A percentile compares a stretch with the other conserved stretches of the same genome.
These are phyloP conservation scores for Neurospora sp. DNA, from an alignment of 495 filamentous ascomycete genomes.

Conservation along the genomic window DNA sequence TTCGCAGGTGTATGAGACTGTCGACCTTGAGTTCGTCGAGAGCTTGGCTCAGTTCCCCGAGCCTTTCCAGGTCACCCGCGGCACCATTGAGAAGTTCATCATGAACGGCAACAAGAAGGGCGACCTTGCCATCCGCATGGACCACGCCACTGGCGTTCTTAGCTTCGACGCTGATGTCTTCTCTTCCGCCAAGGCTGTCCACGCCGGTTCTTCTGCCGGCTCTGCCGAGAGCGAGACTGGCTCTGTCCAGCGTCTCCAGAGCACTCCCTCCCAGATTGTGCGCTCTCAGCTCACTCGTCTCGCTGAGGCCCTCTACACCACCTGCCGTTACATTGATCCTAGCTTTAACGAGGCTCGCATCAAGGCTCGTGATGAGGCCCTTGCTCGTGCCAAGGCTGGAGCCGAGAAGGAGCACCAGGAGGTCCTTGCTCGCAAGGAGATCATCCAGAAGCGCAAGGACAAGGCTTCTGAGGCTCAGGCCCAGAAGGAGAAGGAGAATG, in stretches of 20 bases:
- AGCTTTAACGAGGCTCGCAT: conserved; percentile 69
- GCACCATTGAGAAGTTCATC: conserved; percentile 98
- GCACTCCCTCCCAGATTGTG: conserved; percentile 95
- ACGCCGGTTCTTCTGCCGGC: conserved; percentile 73
- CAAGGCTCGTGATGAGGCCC: conserved; percentile 69
- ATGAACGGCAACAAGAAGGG: conserved; percentile 99
- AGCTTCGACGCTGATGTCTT: conserved; percentile 98
- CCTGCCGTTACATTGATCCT: conserved; percentile 91
- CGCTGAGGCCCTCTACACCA: conserved; percentile 81
- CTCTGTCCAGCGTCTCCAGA: conserved; percentile 89
- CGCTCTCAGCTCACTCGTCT: conserved; percentile 87
- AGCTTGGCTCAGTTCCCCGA: conserved; percentile 92
- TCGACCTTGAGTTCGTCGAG: conserved; percentile 88
- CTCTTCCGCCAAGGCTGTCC: conserved; percentile 87
- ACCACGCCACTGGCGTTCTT: conserved; percentile 86
- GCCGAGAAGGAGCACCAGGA: conserved; percentile 86
- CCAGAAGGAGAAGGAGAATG: conserved; percentile 84
- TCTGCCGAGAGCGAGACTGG: conserved; percentile 80
- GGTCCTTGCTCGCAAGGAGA: conserved; percentile 73
- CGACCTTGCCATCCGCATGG: conserved; percentile 89
- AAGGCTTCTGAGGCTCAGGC: conserved; percentile 76
- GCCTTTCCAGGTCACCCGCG: conserved; percentile 85
- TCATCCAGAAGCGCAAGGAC: conserved; percentile 96
- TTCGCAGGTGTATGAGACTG: conserved; percentile 97
- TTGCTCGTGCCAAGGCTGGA: conserved; percentile 70